A percentile compares a stretch with the other conserved stretches of the same genome.
These are phyloP conservation scores for Phytophthora colocasiae DNA, from an alignment of 352 stramenopile genomes.

Conservation along the genomic window DNA sequence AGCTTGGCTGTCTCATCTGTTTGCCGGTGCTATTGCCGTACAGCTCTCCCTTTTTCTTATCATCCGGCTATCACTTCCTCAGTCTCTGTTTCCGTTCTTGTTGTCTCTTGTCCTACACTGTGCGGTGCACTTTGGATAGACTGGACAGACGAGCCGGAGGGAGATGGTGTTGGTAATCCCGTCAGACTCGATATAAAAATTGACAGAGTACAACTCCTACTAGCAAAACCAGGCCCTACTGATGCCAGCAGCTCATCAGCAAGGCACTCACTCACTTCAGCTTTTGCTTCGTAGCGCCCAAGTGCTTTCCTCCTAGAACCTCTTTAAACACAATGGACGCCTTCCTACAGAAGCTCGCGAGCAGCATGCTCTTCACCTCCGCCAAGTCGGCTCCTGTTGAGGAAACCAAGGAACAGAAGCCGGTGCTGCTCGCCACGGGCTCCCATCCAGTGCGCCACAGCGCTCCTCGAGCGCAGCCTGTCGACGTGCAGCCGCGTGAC, in stretches of 20 bases:
- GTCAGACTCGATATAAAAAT: slow-evolving; percentile 23
- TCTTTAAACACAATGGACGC: slow-evolving; percentile 46
- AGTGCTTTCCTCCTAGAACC: slow-evolving; percentile 14
- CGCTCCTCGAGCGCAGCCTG: slow-evolving; percentile 57
- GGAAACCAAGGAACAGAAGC: slow-evolving; percentile 36
- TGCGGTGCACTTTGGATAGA: slow-evolving; percentile 17
- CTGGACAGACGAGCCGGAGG: slow-evolving; percentile 35
- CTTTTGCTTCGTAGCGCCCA: slow-evolving; percentile 45
- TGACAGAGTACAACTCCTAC: slow-evolving; percentile 22
- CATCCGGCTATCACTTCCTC: slow-evolving; percentile 18
- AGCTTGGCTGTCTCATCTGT: slow-evolving; percentile 19
- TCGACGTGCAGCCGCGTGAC: slow-evolving; percentile 35
- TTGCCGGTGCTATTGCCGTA: slow-evolving; percentile 15
- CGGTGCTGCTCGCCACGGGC: slow-evolving; percentile 27
- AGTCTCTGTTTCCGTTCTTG: slow-evolving; percentile 12
- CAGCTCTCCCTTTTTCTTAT: slow-evolving; percentile 22
- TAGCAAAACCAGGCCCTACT: slow-evolving; percentile 28
- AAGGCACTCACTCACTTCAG: slow-evolving; percentile 37
- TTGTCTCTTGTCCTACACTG: slow-evolving; percentile 18
- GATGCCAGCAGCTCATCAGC: slow-evolving; percentile 2
- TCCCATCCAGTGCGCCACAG: slow-evolving; percentile 38
- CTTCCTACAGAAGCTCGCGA: slow-evolving; percentile 47
- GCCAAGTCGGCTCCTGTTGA: slow-evolving; percentile 29
- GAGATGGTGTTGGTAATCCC: slow-evolving; percentile 39
- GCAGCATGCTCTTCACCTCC: slow-evolving; percentile 39